Evolutionary conservation across 805 yeast species (phyloP).

Genomic region (Ogataea polymorpha): DNA sequence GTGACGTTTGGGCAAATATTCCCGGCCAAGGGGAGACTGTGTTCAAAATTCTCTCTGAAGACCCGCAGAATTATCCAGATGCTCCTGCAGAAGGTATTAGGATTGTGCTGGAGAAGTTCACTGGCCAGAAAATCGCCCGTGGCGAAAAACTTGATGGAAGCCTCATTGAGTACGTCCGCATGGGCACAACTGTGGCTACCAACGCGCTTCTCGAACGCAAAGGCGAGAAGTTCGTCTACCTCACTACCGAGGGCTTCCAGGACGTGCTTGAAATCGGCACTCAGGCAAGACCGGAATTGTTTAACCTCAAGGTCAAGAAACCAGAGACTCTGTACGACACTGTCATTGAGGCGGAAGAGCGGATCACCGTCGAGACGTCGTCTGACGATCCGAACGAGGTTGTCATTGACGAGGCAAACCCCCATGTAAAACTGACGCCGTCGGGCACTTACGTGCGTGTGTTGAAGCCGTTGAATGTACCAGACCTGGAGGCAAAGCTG

Average conservation of each 20-base stretch:
- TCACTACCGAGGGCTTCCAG: slow-evolving; percentile 31
- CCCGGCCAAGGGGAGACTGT: slow-evolving; percentile 38
- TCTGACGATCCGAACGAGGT: slow-evolving; percentile 25
- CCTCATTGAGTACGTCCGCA: slow-evolving; percentile 24
- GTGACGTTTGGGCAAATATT: slow-evolving; percentile 45
- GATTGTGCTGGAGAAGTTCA: slow-evolving; percentile 19
- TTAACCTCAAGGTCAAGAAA: slow-evolving; percentile 17
- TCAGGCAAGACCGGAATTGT: slow-evolving; percentile 29
- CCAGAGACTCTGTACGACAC: slow-evolving; percentile 18
- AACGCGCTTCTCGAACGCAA: slow-evolving; percentile 23
- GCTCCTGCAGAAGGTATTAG: slow-evolving; percentile 29
- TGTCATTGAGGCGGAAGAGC: slow-evolving; percentile 21
- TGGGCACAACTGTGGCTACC: slow-evolving; percentile 31
- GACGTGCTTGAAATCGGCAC: slow-evolving; percentile 34
- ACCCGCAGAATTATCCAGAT: slow-evolving; percentile 26
- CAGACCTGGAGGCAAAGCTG: slow-evolving; percentile 21
- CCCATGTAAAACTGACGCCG: slow-evolving; percentile 15
- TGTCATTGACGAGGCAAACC: slow-evolving; percentile 6
- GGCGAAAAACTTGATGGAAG: slow-evolving; percentile 18
- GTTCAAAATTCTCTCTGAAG: slow-evolving; percentile 29
- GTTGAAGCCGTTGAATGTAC: slow-evolving; percentile 23
- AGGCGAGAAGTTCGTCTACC: slow-evolving; percentile 19
- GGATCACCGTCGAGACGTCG: slow-evolving; percentile 25
- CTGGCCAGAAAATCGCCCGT: slow-evolving; percentile 15
- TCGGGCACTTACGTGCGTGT: slow-evolving; percentile 23